phyloP scores from a whole-genome alignment of 2,329 filamentous ascomycete species.

The Whalleya microplaca region DNA sequence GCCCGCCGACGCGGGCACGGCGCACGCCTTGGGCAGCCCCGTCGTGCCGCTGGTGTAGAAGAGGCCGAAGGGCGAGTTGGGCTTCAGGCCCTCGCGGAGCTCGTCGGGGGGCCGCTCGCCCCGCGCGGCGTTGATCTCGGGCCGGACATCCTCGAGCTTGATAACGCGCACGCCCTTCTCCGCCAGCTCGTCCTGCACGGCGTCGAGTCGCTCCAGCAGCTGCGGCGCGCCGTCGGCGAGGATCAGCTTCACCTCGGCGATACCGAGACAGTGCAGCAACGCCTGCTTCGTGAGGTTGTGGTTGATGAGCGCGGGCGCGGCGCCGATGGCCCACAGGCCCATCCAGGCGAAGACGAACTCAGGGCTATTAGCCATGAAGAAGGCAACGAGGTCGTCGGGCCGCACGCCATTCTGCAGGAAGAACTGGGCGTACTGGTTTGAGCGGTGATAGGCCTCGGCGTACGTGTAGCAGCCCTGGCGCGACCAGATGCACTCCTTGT shows the following conservation, averaged over 20 bases:
- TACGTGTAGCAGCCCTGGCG: conserved; percentile 64
- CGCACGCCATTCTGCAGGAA: conserved; percentile 62
- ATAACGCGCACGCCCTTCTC: conserved; percentile 57
- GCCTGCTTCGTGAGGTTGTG: conserved; percentile 67
- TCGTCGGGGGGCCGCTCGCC: conserved; percentile 58
- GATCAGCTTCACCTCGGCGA: conserved; percentile 59
- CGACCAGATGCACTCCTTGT: conserved; percentile 69
- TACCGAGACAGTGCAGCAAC: conserved; percentile 66
- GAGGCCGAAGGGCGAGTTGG: conserved; percentile 61
- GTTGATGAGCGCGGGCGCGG: conserved; percentile 72
- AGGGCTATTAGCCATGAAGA: conserved; percentile 70
- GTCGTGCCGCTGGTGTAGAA: conserved; percentile 80
- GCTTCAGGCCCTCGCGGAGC: conserved; percentile 55
- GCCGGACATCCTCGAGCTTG: conserved; percentile 53
- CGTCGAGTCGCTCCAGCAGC: conserved; percentile 61
- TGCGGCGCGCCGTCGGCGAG: conserved; percentile 61
- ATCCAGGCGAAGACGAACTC: conserved; percentile 71
- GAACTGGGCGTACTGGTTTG: conserved; percentile 64
- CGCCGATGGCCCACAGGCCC: conserved; percentile 66
- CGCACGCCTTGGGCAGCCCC: conserved; percentile 72
- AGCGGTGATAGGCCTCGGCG: conserved; percentile 56
- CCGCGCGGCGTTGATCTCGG: conserved; percentile 47
- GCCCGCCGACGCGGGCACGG: conserved; percentile 55
- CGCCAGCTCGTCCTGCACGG: conserved; percentile 56
- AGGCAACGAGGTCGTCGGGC: conserved; percentile 63